Conservation (phyloP, 2,329 filamentous ascomycete species). For the Botrytis fabae region DNA sequence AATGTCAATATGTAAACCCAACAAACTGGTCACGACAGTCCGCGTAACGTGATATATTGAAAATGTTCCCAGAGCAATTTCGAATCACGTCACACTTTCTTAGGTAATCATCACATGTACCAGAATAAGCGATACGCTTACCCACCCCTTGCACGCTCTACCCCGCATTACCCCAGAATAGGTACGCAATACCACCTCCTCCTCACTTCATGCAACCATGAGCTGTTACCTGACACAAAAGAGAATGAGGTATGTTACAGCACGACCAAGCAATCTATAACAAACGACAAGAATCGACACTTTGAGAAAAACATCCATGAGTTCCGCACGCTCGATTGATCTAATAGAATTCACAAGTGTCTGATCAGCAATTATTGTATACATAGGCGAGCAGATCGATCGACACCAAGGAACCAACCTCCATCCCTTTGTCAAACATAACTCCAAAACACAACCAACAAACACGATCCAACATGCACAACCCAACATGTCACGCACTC, state of each 20-base stretch:
- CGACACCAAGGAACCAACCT: not conserved
- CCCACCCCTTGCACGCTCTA: not conserved
- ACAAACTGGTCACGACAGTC: not conserved
- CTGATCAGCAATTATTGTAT: no score
- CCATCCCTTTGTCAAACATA: not conserved
- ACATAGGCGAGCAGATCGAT: not conserved
- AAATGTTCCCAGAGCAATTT: not conserved
- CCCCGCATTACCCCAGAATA: constrained; percentile 13
- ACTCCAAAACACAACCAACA: not conserved
- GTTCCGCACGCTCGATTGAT: no score
- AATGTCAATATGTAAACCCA: not conserved
- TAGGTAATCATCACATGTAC: not conserved
- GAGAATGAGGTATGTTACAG: not conserved
- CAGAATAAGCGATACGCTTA: constrained; percentile 5
- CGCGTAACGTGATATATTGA: not conserved
- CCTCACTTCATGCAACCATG: constrained; percentile 12
- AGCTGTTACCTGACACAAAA: not conserved
- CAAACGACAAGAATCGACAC: not conserved
- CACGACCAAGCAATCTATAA: not conserved
- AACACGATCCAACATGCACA: not conserved
- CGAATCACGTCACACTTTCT: not conserved
- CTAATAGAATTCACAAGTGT: not conserved
- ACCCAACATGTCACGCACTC: not conserved
- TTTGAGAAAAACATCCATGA: not conserved
- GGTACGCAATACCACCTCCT: not conserved